Base-by-base conservation (phyloP, 2,329 filamentous ascomycete species). In the Pyrenochaeta sp. region DNA sequence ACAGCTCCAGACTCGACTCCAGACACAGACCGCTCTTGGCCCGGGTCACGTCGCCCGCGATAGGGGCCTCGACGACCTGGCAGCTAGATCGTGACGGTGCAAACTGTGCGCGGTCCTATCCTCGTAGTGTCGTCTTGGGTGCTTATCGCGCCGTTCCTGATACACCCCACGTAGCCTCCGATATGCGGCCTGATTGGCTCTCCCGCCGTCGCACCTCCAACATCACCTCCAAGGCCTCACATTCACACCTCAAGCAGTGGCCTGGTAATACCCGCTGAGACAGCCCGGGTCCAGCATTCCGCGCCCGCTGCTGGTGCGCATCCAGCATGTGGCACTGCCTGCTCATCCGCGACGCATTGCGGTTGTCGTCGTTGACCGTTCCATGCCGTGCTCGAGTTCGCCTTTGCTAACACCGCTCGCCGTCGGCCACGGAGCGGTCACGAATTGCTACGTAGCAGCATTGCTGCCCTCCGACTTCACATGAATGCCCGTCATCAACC, bases 371-470 rank as follows among this genome's bases (percentile, higher is more conserved):
- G n/a, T n/a, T n/a, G 34, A 44, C 39, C 29, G 41, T 28, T 22
- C 41, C 41, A 41, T 8, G 21, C 41, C 18, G 23, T 44, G 17
- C 39, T 36, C 36, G 39, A 32, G 29, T 31, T 28, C 18, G 28
- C 37, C 26, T 37, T 20, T 28, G 30, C 29, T 40, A 40, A 32
- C 19, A 24, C 20, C n/a, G 19, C 13, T 44, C 36, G 58, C 60
- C 59, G 57, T 29, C 60, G 60, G 57, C 61, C 51, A 61, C 41
- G 20, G 17, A 40, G 48, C 55, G 43, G 55, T 59, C 48, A 54
- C 53, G 26, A 49, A 51, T 44, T 46, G 56, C 50, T 35, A 50
- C 51, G 44, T 47, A 41, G 45, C 43, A 45, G 30, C 7, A 23
- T 31, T n/a, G 31, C 28, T 22, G 11, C 39, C 35, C 35, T 44